Conservation (phyloP, 2,329 filamentous ascomycete genomes). For the Calonectria pauciramosa region DNA sequence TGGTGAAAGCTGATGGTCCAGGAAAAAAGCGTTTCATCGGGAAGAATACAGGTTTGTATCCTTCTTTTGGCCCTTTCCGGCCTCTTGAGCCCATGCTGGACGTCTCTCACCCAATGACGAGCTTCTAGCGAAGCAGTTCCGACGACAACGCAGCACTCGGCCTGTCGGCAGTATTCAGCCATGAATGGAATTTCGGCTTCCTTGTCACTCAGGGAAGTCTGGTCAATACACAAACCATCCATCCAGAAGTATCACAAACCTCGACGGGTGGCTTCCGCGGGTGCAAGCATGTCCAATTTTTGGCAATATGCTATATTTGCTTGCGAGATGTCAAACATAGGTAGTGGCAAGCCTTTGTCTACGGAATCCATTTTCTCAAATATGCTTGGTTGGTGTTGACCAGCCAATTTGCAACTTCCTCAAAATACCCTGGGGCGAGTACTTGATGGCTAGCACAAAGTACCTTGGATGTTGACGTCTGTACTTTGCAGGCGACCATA, state of each 20-base stretch:
- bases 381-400: not conserved
- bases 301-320: too few species aligned
- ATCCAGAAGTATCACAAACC: not conserved
- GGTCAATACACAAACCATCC: not conserved
- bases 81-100: not conserved
- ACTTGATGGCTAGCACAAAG: not conserved
- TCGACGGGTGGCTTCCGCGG: not conserved
- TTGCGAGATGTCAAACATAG: not conserved
- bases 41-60: not conserved
- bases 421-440: not conserved
- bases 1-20: not conserved
- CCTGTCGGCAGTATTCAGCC: not conserved
- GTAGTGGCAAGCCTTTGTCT: not conserved
- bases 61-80: not conserved
- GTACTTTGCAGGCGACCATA: too few species aligned
- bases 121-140: not conserved
- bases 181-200: not conserved
- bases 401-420: not conserved
- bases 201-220: not conserved
- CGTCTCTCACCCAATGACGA: not conserved
- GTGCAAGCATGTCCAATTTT: not conserved
- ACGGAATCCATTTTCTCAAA: not conserved
- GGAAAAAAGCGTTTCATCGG: not conserved
- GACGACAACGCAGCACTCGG: not conserved
- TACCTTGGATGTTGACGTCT: too few species aligned